phyloP scores from a whole-genome alignment of 2,329 filamentous ascomycete genomes.

The Aspergillus ustus region DNA sequence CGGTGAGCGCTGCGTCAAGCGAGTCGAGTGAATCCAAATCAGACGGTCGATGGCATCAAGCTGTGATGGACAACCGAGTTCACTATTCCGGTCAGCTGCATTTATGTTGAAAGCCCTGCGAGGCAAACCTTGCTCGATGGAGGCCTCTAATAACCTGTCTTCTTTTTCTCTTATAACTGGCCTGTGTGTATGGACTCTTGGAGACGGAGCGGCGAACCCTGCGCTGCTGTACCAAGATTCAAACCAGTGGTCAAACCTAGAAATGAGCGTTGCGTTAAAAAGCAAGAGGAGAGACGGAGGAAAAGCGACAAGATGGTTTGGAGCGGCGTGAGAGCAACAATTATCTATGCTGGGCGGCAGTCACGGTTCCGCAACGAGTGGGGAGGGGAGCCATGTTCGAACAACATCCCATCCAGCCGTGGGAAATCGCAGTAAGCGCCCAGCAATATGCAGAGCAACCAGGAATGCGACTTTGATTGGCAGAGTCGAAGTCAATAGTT shows the following conservation, averaged over 20 bases:
- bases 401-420: conserved; percentile 16
- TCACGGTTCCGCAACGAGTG: conserved; percentile 25
- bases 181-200: conserved; percentile 6
- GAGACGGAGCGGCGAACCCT: conserved; percentile 29
- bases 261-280: conserved; percentile 27
- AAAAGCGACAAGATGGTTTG: conserved; percentile 18
- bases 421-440: conserved; percentile 39
- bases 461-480: conserved; percentile 22
- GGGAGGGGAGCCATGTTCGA: conserved; percentile 21
- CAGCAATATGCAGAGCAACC: conserved; percentile 26
- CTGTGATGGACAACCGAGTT: not conserved
- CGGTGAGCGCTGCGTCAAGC: not conserved
- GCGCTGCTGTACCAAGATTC: conserved; percentile 34
- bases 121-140: conserved; percentile 2
- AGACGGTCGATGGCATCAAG: conserved; percentile 1
- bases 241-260: conserved; percentile 24
- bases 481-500: conserved; percentile 3
- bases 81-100: not conserved
- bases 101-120: not conserved
- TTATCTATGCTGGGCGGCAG: conserved; percentile 36
- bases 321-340: conserved; percentile 28
- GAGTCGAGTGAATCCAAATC: conserved; percentile 1
- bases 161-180: conserved; percentile 12
- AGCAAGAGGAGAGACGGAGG: conserved; percentile 27
- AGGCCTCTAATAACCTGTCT: not conserved